Conservation (phyloP, 441 rosid species). For the Manihot esculenta region DNA sequence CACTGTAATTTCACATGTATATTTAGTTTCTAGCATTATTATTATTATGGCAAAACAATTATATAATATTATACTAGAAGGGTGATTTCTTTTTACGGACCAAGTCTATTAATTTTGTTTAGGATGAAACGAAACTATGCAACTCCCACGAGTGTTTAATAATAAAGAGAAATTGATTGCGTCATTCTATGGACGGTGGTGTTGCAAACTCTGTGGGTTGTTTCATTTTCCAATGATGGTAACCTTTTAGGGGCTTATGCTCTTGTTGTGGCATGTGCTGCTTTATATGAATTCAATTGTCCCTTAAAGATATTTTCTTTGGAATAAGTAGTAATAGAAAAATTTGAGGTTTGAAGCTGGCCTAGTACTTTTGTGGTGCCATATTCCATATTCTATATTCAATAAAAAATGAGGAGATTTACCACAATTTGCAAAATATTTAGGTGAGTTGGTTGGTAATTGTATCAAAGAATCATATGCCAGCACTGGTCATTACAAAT, state of each 20-base stretch:
- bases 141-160: neutral
- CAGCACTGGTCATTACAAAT: neutral
- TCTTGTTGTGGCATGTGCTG: neutral
- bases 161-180: neutral
- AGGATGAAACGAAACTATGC: neutral
- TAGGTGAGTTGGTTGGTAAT: neutral
- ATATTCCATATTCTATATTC: neutral
- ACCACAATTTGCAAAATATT: neutral
- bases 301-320: neutral
- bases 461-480: neutral
- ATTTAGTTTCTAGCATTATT: neutral
- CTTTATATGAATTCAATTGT: neutral
- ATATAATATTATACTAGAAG: neutral
- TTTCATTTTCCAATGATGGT: neutral
- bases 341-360: neutral
- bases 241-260: neutral
- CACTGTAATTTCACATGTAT: neutral
- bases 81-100: no score
- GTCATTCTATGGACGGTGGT: neutral
- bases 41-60: neutral
- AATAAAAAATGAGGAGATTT: neutral
- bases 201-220: neutral
- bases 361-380: neutral
- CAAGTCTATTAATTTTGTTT: neutral
- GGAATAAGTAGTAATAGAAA: neutral